Base-by-base conservation (phyloP, 1,139 yeast genomes). In the Pichia sp. region DNA sequence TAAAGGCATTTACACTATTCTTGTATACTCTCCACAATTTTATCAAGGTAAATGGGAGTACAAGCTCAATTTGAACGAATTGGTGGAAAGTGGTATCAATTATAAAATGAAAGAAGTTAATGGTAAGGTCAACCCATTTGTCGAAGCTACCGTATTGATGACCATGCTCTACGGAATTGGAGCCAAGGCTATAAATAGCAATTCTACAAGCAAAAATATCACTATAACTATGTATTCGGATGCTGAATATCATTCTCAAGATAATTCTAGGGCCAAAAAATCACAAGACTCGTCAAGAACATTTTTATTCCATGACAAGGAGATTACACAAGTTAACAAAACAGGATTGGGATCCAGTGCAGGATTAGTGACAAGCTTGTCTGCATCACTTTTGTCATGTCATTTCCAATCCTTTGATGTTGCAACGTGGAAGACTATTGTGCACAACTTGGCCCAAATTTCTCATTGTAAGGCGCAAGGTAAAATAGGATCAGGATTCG, bases 321-420 rank as follows among this genome's bases (percentile, higher is more conserved):
- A 77, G 16, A 87, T 92, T 46, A 70, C 77, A 0, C 69, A 83
- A 31, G 95, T 90, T 4, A 81, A 95, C 7, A 92, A 92, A 61
- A 94, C 98, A 0, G 98, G 98, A 0, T 70, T 92, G 45, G 98
- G 98, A 0, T 88, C 96, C 11, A 88, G 97, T 28, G 98, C 98
- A 0, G 95, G 97, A 0, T 69, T 92, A 49, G 95, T 88, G 1
- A 77, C 95, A 1, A 92, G 85, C 2, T 72, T 88, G 1, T 77
- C 86, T 0, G 74, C 95, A 0, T 85, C 92, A 0, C 59, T 92
- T 39, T 60, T 81, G 27, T 71, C 84, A 4, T 64, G 64, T 44
- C 74, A 75, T 53, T 55, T 58, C 5, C 57, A 63, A 0, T 58
- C 58, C 2, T 56, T 70, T 10, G 66, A 72, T 46, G 49, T 69